Percentiles rank a stretch among this genome's conserved stretches.
Conservation (phyloP, 495 filamentous ascomycete genomes). For the Penicillium lividum region DNA sequence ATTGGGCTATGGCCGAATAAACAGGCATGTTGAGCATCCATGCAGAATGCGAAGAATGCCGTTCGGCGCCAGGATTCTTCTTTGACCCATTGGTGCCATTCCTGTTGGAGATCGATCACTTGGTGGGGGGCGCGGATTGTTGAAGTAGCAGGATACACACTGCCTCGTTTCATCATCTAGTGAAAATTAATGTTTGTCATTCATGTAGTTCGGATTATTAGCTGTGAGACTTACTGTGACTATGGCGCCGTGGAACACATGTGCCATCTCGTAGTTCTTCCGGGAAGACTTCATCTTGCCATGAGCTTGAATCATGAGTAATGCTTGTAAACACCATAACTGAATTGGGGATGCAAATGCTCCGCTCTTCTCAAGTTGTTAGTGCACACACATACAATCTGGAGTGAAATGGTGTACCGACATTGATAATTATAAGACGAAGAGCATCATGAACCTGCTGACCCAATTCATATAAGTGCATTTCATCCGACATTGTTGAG, state of each 20-base stretch:
- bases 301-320: slow-evolving; percentile 18
- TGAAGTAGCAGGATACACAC: background rate
- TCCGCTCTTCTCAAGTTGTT: background rate
- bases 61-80: slow-evolving; percentile 20
- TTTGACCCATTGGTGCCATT: slow-evolving; percentile 21
- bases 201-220: background rate
- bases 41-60: slow-evolving; percentile 24
- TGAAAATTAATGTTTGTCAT: background rate
- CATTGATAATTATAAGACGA: background rate
- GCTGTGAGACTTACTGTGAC: slow-evolving; percentile 9
- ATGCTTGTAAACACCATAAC: slow-evolving; percentile 21
- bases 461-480: background rate
- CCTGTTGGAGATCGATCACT: background rate
- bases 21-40: slow-evolving; percentile 26
- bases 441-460: background rate
- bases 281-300: slow-evolving; percentile 22
- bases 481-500: background rate
- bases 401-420: background rate
- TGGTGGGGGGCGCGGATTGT: background rate
- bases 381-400: no score
- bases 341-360: slow-evolving; percentile 13
- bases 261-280: slow-evolving; percentile 21
- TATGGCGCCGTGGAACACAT: slow-evolving; percentile 23
- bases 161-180: slow-evolving; percentile 1
- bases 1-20: slow-evolving; percentile 22